Conservation (phyloP, 2,329 filamentous ascomycete genomes). For the Hymenoscyphus occultus region DNA sequence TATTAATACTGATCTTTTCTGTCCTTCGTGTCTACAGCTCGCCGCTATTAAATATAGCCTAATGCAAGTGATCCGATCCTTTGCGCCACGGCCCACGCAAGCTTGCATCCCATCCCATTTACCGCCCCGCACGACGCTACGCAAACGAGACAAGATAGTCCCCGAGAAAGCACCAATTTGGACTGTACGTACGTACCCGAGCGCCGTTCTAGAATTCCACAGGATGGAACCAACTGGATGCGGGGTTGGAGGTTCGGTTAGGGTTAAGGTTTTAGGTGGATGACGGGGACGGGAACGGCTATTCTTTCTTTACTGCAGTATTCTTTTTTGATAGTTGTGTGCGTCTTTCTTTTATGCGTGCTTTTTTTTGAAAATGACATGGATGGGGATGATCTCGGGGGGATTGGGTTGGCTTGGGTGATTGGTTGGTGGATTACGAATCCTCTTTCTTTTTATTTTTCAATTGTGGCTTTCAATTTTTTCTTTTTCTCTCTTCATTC, state of each 20-base stretch:
- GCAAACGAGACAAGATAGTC: not conserved
- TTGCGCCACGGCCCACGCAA: slow-evolving; percentile 20
- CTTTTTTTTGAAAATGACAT: not conserved
- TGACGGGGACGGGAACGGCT: not conserved
- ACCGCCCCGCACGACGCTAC: not conserved
- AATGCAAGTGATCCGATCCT: slow-evolving; percentile 30
- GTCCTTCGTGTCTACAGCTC: slow-evolving; percentile 28
- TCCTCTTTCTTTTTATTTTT: not conserved
- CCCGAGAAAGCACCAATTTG: not conserved
- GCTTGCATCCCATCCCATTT: slow-evolving; percentile 23
- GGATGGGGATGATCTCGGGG: not conserved
- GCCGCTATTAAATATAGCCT: slow-evolving; percentile 22
- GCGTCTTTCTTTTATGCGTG: not conserved
- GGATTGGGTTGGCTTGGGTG: not conserved
- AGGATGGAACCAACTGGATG: not conserved
- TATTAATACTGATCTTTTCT: slow-evolving; percentile 32
- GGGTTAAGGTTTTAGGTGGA: not conserved
- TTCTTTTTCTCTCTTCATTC: not conserved
- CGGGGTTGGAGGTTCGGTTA: not conserved
- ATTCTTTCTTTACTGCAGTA: not conserved
- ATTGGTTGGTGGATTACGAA: not conserved
- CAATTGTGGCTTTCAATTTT: too few relatives aligned
- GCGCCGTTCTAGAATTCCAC: not conserved
- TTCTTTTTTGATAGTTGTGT: not conserved
- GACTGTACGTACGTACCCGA: not conserved